Evolutionary conservation across 371 early-diverging fungal species (phyloP), one percentile per base, ranked within the genome.

Genomic region (Zancudomyces culisetae): DNA sequence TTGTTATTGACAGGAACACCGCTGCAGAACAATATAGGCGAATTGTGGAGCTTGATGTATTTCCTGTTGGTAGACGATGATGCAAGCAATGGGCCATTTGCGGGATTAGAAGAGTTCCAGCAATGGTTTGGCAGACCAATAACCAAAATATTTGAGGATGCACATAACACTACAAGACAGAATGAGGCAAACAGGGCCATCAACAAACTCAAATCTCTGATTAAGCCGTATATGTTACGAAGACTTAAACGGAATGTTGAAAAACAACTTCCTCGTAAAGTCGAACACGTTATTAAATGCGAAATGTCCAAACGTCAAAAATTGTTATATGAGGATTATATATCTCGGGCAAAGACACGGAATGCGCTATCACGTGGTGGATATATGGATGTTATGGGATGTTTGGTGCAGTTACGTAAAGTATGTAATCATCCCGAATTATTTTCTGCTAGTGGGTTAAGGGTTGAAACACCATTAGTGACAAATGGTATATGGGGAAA

Each of bases 361-460:
- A 80, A 84, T 49, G 79, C 81, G 0, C 59, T 90, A 41, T 75
- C 74, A 8, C 70, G 78, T 2, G 85, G 86, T 22, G 76, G 81
- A 57, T 85, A 82, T 49, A 47, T 87, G 56, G 78, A 78, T 53
- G 84, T 94, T 53, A 87, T 90, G 68, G 86, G 87, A 57, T 85
- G 86, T 29, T 65, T 97, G 58, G 90, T 93, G 92, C 91, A 94
- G 66, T 72, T 97, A 21, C 82, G 96, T 45, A 95, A 95, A 63
- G 90, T 91, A 15, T 97, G 97, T 60, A 94, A 93, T 53, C 97
- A 97, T 55, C 97, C 97, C 0, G 89, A 88, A 63, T 67, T 95
- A 43, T 89, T 95, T 60, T 85, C 89, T 55, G 86, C 85, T 19
- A 73, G n/a, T n/a, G n/a, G n/a, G n/a, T n/a, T n/a, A n/a, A n/a